Base-by-base conservation (phyloP, 2,329 filamentous ascomycete genomes). In the Colletotrichum endophyticum region DNA sequence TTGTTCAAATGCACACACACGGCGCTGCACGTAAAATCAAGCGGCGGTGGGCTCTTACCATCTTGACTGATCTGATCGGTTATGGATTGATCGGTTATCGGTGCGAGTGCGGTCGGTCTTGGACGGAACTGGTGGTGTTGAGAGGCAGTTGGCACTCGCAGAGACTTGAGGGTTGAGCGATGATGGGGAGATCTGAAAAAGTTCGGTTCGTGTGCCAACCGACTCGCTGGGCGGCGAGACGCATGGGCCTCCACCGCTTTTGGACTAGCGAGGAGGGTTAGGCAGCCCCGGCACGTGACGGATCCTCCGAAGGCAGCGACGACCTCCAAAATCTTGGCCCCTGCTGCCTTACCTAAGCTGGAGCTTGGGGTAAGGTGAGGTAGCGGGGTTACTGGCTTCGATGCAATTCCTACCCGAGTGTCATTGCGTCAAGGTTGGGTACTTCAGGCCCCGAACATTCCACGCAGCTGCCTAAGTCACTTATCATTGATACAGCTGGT, bases 11-110 rank as follows among this genome's bases (percentile, higher is more conserved):
- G 28, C 62, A 74, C 77, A 73, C 73, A 62, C 34, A 66, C 68
- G 68, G 68, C 61, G 64, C 78, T 59, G 62, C 68, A 73, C 61
- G 74, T 74, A 78, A 72, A 79, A 72, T 77, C 68, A 76, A 76
- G 77, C 59, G 73, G 73, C 68, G 66, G 77, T 67, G 77, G 73
- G 57, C 49, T 84, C 92, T 92, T 91, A 94, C 92, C 92, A 94
- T 94, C 86, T 93, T 94, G 92, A 89, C 89, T 90, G 87, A 90
- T 89, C 89, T 84, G 75, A 75, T 77, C 75, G 67, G 53, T 44
- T 85, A 82, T 85, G 83, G 82, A 79, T 81, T 80, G 83, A 79
- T 82, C 80, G 79, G 82, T 82, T 82, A 83, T 86, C 81, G 83
- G 81, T 86, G 88, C 87, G 89, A 89, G 87, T 84, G 81, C 83